Base-by-base conservation (phyloP, 257 asterid species). In the Plantago major region DNA sequence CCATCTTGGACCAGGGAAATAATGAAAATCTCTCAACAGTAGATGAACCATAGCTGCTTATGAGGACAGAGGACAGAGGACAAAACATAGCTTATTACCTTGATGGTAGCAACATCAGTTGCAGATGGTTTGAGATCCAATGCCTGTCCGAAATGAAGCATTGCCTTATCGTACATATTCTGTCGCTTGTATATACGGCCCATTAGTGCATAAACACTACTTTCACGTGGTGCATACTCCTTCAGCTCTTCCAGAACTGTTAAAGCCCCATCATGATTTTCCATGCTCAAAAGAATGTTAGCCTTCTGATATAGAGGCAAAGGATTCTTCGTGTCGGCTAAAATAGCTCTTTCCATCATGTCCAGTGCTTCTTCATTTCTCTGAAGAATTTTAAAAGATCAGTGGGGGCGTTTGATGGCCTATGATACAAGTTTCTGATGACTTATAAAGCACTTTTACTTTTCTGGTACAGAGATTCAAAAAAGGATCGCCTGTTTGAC, bases 71-170 rank as follows among this genome's bases (percentile, higher is more conserved):
- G n/a, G n/a, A 42, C 37, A 26, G n/a, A n/a, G n/a, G n/a, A 46
- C 16, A 56, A 38, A 57, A 57, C 33, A 15, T 9, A 58, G 43
- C 42, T 40, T 54, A 54, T 71, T 67, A 88, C 98, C 97, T 93
- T 89, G 71, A 93, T 93, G 67, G 85, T 64, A 50, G 99, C 97
- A 73, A 93, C 95, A 69, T 93, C 97, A 22, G 97, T 82, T 49
- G 97, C 95, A 57, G 99, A 80, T 62, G 99, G 99, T 76, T 85
- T 93, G 84, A 89, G 63, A 74, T 93, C 99, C 84, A 93, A 77
- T 9, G 97, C 97, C 33, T 84, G 73, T 68, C 97, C 99, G 55
- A 84, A 92, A 79, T 92, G 87, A 74, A 92, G 95, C 96, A 93
- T 87, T 78, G 99, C 96, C 49, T 83, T 83, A 67, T 85, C 87